These are phyloP conservation scores for Pelargonium myrrhifolium DNA, from an alignment of 441 rosid species.

Conservation along the genomic window DNA sequence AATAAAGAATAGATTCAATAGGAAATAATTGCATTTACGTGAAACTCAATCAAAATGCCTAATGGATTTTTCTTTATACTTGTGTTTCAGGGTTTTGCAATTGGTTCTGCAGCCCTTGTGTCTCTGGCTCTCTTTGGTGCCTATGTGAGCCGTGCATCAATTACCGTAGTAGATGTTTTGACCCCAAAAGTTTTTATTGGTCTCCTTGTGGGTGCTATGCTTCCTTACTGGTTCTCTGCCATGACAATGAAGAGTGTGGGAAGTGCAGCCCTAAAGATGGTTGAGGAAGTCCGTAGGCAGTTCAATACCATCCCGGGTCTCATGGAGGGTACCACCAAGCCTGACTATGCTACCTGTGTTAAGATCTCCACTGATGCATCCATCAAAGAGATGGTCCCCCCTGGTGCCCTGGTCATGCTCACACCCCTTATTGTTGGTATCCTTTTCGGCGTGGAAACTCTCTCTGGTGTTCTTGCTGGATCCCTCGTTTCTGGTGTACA, in stretches of 20 bases:
- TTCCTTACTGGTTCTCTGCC: slow-evolving; percentile 82
- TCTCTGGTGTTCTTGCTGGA: slow-evolving; percentile 66
- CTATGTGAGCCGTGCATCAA: slow-evolving; percentile 63
- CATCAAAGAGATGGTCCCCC: slow-evolving; percentile 73
- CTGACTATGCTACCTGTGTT: slow-evolving; percentile 75
- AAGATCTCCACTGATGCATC: slow-evolving; percentile 85
- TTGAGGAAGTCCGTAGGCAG: slow-evolving; percentile 74
- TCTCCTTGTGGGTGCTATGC: slow-evolving; percentile 69
- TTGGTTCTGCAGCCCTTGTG: slow-evolving; percentile 71
- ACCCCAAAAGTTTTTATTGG: slow-evolving; percentile 74
- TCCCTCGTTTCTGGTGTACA: slow-evolving; percentile 71
- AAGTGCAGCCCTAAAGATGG: slow-evolving; percentile 75
- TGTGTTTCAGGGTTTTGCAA: slow-evolving; percentile 57
- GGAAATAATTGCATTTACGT: too few species aligned
- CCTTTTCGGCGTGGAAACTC: slow-evolving; percentile 65
- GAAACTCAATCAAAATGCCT: not conserved
- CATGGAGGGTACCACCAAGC: slow-evolving; percentile 59
- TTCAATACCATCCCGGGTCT: slow-evolving; percentile 72
- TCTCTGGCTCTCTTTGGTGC: slow-evolving; percentile 72
- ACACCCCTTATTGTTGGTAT: slow-evolving; percentile 64
- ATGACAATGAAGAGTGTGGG: slow-evolving; percentile 88
- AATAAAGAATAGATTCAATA: too few species aligned
- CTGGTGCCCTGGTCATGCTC: slow-evolving; percentile 74
- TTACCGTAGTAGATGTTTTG: slow-evolving; percentile 55
- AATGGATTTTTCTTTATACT: not conserved